Evolutionary conservation across 306 rosid species (phyloP).

Genomic region (Fagus sylvatica): DNA sequence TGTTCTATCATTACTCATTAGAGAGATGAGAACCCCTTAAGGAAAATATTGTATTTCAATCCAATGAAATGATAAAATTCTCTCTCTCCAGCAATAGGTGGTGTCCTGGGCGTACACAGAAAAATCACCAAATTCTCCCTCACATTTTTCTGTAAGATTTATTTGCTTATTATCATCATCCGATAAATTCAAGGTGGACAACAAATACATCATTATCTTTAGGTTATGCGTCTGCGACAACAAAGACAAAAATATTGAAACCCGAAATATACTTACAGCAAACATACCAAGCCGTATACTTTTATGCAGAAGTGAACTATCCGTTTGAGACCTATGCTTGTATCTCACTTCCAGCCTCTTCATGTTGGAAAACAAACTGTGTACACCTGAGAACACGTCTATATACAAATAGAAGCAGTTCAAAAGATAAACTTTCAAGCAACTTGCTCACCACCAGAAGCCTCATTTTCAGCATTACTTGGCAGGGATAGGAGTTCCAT

Average conservation of each 20-base stretch:
- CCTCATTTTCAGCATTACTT: constrained; percentile 44
- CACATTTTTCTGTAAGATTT: background rate
- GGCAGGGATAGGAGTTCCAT: constrained; percentile 63
- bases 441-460: constrained; percentile 36
- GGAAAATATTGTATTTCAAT: no score
- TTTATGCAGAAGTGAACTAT: background rate
- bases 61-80: no score
- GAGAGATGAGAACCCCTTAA: no score
- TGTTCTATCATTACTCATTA: no score
- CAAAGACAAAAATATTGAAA: background rate
- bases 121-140: background rate
- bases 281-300: background rate
- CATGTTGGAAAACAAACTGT: background rate
- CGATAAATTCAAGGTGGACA: background rate
- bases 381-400: constrained; percentile 14
- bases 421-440: constrained; percentile 38
- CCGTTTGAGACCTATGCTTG: background rate
- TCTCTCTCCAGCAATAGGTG: no score
- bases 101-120: no score
- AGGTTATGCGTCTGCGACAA: background rate
- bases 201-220: background rate
- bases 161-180: background rate
- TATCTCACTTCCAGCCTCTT: background rate
- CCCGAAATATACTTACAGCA: background rate
- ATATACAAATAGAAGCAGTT: constrained; percentile 35